Evolutionary conservation across 2,329 filamentous ascomycete species (phyloP).

Genomic region (Calcarisporium arbuscula): DNA sequence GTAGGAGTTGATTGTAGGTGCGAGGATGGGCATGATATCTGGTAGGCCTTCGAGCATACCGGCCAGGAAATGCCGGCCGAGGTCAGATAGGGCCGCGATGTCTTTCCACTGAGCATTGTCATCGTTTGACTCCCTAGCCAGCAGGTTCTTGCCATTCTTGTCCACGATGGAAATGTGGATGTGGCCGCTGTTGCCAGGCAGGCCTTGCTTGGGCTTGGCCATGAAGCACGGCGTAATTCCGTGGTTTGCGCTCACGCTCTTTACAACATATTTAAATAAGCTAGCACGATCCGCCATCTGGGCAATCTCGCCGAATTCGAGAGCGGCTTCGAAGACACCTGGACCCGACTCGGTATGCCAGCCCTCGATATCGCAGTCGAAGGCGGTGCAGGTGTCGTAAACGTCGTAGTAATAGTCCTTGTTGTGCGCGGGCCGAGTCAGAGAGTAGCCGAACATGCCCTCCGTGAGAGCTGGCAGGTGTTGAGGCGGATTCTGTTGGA

Average conservation of each 20-base stretch:
- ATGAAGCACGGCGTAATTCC: conserved; percentile 97
- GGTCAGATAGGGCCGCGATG: conserved; percentile 72
- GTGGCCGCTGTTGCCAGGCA: conserved; percentile 93
- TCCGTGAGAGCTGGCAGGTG: conserved; percentile 76
- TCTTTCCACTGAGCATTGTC: conserved; percentile 67
- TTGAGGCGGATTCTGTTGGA: conserved; percentile 65
- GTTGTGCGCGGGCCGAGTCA: conserved; percentile 82
- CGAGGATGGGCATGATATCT: conserved; percentile 91
- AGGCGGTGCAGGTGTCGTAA: conserved; percentile 71
- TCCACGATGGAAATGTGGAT: conserved; percentile 90
- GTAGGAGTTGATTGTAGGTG: conserved; percentile 95
- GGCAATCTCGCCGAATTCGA: conserved; percentile 82
- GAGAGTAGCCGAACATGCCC: conserved; percentile 93
- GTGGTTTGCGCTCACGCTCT: conserved; percentile 78
- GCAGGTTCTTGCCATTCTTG: conserved; percentile 73
- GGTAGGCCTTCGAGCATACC: conserved; percentile 83
- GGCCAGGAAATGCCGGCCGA: conserved; percentile 89
- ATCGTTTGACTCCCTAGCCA: conserved; percentile 68
- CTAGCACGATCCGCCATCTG: conserved; percentile 89
- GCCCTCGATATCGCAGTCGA: conserved; percentile 78
- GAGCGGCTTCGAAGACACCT: conserved; percentile 89
- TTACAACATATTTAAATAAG: conserved; percentile 92
- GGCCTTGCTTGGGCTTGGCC: conserved; percentile 87
- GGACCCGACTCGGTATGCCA: conserved; percentile 96
- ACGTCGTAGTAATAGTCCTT: conserved; percentile 89